A percentile compares a stretch with the other conserved stretches of the same genome.
phyloP scores from a whole-genome alignment of 2,329 filamentous ascomycete species.

The Orbilia blumenaviensis region DNA sequence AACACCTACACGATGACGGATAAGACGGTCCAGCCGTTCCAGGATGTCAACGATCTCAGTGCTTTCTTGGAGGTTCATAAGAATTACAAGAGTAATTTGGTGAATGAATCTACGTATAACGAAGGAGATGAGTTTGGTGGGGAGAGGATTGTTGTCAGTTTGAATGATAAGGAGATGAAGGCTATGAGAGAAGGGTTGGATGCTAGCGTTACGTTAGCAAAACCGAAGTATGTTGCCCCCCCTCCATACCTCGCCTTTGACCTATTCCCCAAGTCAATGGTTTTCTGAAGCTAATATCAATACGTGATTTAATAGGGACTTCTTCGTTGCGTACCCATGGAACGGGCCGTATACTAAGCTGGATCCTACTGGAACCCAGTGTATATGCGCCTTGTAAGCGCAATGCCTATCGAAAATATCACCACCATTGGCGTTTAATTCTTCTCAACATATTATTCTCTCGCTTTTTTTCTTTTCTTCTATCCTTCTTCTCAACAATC shows the following conservation, averaged over 20 bases:
- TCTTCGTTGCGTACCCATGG: conserved; percentile 48
- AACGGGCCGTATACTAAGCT: conserved; percentile 46
- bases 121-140: conserved; percentile 50
- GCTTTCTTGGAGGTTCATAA: conserved; percentile 46
- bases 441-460: neutral
- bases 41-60: conserved; percentile 46
- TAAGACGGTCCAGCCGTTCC: conserved; percentile 51
- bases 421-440: neutral
- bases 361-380: conserved; percentile 51
- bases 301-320: conserved; percentile 25
- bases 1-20: conserved; percentile 53
- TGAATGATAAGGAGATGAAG: conserved; percentile 53
- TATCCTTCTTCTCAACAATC: too few relatives aligned
- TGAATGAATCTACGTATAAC: conserved; percentile 27
- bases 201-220: conserved; percentile 42
- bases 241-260: neutral
- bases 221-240: conserved; percentile 37
- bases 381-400: conserved; percentile 40
- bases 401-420: neutral
- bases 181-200: conserved; percentile 47
- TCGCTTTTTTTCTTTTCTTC: neutral
- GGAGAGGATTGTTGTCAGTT: conserved; percentile 32
- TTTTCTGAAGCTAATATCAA: conserved; percentile 9
- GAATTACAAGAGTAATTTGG: conserved; percentile 43
- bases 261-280: neutral